phyloP scores from a whole-genome alignment of 73 alveolate genomes.

The Paramecium sonneborni region DNA sequence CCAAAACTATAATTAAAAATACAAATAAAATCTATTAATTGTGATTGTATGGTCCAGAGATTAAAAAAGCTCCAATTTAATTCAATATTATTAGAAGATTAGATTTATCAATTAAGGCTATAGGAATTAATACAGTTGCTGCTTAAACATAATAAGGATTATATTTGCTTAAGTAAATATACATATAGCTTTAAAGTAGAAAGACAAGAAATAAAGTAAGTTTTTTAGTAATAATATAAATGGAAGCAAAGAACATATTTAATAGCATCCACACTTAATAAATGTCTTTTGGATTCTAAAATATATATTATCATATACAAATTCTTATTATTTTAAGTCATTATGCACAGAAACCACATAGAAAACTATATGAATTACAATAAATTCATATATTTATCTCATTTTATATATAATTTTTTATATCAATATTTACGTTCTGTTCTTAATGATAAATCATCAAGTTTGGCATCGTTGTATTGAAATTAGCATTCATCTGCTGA shows the following conservation, averaged over 20 bases:
- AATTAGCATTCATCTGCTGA: slow-evolving; percentile 35
- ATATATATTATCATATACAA: background rate
- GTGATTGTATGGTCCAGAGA: background rate
- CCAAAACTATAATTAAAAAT: background rate
- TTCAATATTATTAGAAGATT: background rate
- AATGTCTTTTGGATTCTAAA: background rate
- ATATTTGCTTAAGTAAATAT: background rate
- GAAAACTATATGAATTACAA: background rate
- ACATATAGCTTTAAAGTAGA: background rate
- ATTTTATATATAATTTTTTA: background rate
- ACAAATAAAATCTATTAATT: background rate
- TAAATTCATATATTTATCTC: slow-evolving; percentile 8
- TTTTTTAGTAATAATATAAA: background rate
- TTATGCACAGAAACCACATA: background rate
- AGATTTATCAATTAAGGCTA: background rate
- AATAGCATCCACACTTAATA: background rate
- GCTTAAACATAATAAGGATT: background rate
- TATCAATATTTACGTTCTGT: slow-evolving; percentile 41
- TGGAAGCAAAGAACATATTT: background rate
- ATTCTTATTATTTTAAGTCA: background rate
- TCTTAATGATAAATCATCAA: background rate
- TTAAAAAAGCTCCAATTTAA: background rate
- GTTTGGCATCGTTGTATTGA: slow-evolving; percentile 1
- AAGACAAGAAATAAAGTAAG: background rate
- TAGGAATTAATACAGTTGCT: background rate